A percentile compares a stretch with the other conserved stretches of the same genome.
Conservation (phyloP, 192 early-diverging fungal species). For the Backusella morwellensis region DNA sequence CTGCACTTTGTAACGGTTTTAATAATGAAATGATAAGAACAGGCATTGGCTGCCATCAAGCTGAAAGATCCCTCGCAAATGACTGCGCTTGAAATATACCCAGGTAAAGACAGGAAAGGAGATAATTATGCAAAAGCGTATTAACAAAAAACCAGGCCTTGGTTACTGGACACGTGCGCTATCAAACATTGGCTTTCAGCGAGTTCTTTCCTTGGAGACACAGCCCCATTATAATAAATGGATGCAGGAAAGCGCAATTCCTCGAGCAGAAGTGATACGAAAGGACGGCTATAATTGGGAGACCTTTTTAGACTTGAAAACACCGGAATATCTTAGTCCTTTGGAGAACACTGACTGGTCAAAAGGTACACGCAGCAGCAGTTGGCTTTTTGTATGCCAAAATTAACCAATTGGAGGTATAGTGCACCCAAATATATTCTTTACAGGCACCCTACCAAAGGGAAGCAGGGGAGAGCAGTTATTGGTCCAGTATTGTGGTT, state of each 20-base stretch:
- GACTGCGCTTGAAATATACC: constrained; percentile 38
- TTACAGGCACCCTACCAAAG: constrained; percentile 36
- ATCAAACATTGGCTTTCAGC: constrained; percentile 27
- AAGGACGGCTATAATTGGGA: constrained; percentile 38
- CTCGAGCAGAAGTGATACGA: constrained; percentile 1
- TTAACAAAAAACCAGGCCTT: background rate
- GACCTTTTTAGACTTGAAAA: constrained; percentile 26
- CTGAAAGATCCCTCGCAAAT: constrained; percentile 12
- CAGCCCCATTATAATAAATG: constrained; percentile 2
- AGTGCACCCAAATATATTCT: constrained; percentile 29
- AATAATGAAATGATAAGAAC: constrained; percentile 8
- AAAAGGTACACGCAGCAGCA: background rate
- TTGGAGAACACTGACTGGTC: constrained; percentile 24
- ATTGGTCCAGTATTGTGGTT: constrained; percentile 29
- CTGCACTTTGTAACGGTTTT: background rate
- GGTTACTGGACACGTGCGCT: constrained; percentile 35
- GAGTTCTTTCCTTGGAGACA: constrained; percentile 26
- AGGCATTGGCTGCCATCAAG: constrained; percentile 14
- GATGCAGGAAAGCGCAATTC: constrained; percentile 12
- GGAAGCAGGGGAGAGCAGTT: constrained; percentile 32
- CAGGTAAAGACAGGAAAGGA: constrained; percentile 22
- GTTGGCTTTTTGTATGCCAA: no score
- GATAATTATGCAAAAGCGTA: background rate
- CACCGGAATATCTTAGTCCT: constrained; percentile 19
- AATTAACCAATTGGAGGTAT: no score